Conservation (phyloP, 345 rosid species). For the Pistacia integerrima region DNA sequence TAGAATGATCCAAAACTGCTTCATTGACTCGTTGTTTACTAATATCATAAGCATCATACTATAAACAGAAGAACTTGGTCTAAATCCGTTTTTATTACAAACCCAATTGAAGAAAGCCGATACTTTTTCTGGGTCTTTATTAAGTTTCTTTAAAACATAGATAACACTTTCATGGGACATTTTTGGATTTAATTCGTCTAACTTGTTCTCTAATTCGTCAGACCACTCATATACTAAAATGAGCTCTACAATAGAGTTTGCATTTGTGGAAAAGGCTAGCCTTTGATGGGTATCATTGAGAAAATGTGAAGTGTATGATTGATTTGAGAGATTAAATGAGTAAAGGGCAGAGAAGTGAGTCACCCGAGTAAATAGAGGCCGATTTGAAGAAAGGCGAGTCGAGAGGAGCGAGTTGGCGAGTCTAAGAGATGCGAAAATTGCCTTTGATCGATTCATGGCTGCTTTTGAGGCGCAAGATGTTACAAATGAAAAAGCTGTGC, state of each 20-base stretch:
- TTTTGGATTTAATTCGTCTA: constrained; percentile 28
- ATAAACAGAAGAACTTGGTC: constrained; percentile 62
- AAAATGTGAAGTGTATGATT: constrained; percentile 19
- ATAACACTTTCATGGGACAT: constrained; percentile 67
- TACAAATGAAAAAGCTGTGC: no score
- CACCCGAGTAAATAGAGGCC: constrained; percentile 43
- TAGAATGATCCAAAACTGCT: constrained; percentile 62
- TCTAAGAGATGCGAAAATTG: constrained; percentile 40
- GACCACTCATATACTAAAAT: constrained; percentile 53
- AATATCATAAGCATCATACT: constrained; percentile 66
- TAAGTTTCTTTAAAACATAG: constrained; percentile 63
- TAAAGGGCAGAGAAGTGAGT: constrained; percentile 28
- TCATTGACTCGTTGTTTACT: constrained; percentile 50
- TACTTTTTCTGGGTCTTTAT: constrained; percentile 58
- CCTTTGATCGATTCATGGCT: constrained; percentile 67
- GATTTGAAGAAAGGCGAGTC: constrained; percentile 33
- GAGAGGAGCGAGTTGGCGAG: constrained; percentile 39
- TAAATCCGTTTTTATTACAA: constrained; percentile 51
- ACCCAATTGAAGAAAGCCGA: constrained; percentile 69
- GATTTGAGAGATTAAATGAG: constrained; percentile 12
- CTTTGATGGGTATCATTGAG: constrained; percentile 24
- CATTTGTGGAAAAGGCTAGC: constrained; percentile 41
- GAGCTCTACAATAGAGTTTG: constrained; percentile 51
- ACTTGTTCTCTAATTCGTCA: constrained; percentile 44
- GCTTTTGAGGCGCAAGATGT: neutral